Percentiles rank a stretch among this genome's conserved stretches.
Conservation (phyloP, 176 grass and related monocot species). For the Oryza brachyantha region DNA sequence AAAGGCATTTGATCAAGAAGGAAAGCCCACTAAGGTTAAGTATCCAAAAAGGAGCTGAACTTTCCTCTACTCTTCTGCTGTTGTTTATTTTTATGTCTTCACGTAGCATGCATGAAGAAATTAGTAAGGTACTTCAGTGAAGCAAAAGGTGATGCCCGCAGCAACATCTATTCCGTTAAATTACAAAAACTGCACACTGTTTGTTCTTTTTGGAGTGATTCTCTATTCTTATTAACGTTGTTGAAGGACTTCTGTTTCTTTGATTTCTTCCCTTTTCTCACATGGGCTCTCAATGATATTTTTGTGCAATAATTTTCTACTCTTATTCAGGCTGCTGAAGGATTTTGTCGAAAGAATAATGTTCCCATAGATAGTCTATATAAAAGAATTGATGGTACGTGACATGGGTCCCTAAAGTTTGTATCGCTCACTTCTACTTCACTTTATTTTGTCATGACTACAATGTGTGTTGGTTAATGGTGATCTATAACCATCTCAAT, state of each 20-base stretch:
- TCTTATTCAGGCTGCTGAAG: conserved; percentile 72
- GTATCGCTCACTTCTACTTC: neutral
- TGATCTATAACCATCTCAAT: neutral
- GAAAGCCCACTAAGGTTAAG: conserved; percentile 82
- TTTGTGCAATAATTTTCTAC: conserved; percentile 41
- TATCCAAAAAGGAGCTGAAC: conserved; percentile 22
- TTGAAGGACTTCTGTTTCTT: conserved; percentile 18
- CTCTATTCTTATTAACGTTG: conserved; percentile 31
- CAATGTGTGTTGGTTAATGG: neutral
- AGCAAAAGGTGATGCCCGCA: neutral
- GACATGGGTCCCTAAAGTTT: conserved; percentile 4
- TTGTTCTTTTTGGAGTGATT: conserved; percentile 13
- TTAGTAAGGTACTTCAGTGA: neutral
- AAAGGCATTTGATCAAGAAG: conserved; percentile 84
- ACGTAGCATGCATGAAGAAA: neutral
- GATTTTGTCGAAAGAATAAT: conserved; percentile 89
- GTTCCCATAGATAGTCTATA: conserved; percentile 50
- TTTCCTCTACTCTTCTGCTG: conserved; percentile 17
- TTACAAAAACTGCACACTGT: conserved; percentile 1
- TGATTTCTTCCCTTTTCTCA: conserved; percentile 24
- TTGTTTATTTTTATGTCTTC: conserved; percentile 27
- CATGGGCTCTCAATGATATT: conserved; percentile 37
- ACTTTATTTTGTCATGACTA: neutral
- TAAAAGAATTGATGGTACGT: conserved; percentile 73
- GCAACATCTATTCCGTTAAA: neutral